Conservation (phyloP, 768 basidiomycete species). For the Pleurotus pulmonarius region DNA sequence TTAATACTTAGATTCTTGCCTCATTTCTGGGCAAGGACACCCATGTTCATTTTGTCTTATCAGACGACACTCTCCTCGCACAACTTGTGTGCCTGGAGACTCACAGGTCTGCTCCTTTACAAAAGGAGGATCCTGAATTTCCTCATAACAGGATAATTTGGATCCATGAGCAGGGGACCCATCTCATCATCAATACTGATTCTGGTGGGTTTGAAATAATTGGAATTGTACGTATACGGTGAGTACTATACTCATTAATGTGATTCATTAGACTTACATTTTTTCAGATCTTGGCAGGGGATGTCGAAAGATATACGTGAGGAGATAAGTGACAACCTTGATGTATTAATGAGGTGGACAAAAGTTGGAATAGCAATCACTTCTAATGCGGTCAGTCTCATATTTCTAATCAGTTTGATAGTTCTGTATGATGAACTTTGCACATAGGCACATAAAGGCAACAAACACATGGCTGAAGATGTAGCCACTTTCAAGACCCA, state of each 20-base stretch:
- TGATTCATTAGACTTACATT: not conserved
- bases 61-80: not conserved
- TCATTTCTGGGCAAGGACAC: not conserved
- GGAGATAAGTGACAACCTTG: not conserved
- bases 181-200: not conserved
- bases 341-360: not conserved
- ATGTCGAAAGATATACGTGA: not conserved
- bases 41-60: not conserved
- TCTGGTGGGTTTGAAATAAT: not conserved
- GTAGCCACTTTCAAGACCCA: not conserved
- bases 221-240: not conserved
- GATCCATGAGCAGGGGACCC: not conserved
- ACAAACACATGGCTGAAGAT: not conserved
- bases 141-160: not conserved
- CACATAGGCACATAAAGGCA: not conserved
- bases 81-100: not conserved
- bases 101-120: not conserved
- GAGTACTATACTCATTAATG: not conserved
- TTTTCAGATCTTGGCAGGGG: not conserved
- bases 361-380: not conserved
- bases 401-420: not conserved
- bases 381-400: not conserved
- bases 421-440: not conserved
- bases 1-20: not conserved
- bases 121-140: not conserved